Conservation (phyloP, 495 filamentous ascomycete species). For the Xylaria palmicola region DNA sequence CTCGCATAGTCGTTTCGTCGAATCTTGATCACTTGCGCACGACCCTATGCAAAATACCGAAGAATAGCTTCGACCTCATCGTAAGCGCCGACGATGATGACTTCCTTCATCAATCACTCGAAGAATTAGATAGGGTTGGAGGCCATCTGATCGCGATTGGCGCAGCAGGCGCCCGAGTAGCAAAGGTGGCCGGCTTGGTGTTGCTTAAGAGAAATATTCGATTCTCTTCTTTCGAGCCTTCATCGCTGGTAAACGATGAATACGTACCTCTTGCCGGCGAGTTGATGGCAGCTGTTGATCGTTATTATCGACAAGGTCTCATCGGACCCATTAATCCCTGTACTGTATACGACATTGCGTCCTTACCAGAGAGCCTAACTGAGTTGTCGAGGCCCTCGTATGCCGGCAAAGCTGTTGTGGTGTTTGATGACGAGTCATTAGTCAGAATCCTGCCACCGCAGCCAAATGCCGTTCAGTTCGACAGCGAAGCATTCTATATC, state of each 20-base stretch:
- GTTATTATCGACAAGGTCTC: conserved; percentile 15
- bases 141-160: conserved; percentile 25
- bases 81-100: conserved; percentile 17
- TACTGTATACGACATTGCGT: conserved; percentile 28
- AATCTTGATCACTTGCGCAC: too few relatives aligned
- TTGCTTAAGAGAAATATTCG: conserved; percentile 13
- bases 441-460: conserved; percentile 9
- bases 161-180: conserved; percentile 12
- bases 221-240: conserved; percentile 23
- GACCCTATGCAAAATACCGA: too few relatives aligned
- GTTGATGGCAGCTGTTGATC: conserved; percentile 27
- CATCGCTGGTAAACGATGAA: conserved; percentile 14
- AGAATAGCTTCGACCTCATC: conserved; percentile 29
- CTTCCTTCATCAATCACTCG: conserved; percentile 14
- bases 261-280: conserved; percentile 16
- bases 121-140: conserved; percentile 16
- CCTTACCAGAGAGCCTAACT: conserved; percentile 44
- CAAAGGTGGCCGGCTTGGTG: conserved; percentile 9
- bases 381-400: conserved; percentile 46
- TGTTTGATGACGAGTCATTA: conserved; percentile 11
- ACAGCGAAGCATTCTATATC: conserved; percentile 43
- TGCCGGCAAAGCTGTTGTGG: conserved; percentile 50
- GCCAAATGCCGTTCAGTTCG: conserved; percentile 18
- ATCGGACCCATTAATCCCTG: conserved; percentile 27
- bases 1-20: too few relatives aligned